These are phyloP conservation scores for Botrytis tulipae DNA, from an alignment of 2,329 filamentous ascomycete species.

Conservation along the genomic window DNA sequence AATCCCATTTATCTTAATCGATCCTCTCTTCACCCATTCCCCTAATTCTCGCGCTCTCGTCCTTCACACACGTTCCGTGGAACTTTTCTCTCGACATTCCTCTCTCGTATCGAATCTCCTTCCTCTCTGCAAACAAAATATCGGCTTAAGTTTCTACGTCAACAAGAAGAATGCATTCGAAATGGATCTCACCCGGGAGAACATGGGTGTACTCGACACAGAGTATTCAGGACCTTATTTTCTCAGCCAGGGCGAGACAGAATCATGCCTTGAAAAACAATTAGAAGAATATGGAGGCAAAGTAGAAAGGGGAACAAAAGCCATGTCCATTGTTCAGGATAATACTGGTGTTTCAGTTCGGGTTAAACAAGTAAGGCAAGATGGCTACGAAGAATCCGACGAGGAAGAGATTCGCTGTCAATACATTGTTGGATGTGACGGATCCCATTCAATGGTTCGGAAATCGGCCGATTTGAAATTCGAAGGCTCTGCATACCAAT, in stretches of 20 bases:
- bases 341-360: constrained; percentile 35
- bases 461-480: constrained; percentile 42
- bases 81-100: constrained; percentile 49
- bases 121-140: constrained; percentile 40
- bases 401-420: constrained; percentile 37
- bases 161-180: constrained; percentile 38
- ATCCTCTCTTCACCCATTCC: constrained; percentile 38
- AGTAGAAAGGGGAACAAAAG: constrained; percentile 38
- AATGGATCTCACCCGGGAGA: constrained; percentile 36
- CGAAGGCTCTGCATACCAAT: constrained; percentile 44
- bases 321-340: constrained; percentile 38
- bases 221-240: constrained; percentile 38
- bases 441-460: constrained; percentile 50
- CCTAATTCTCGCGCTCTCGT: constrained; percentile 45
- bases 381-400: constrained; percentile 30
- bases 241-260: constrained; percentile 41
- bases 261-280: constrained; percentile 37
- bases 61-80: constrained; percentile 50
- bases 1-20: constrained; percentile 43
- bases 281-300: constrained; percentile 33
- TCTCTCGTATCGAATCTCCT: constrained; percentile 41
- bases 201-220: constrained; percentile 33
- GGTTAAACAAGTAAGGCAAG: constrained; percentile 26
- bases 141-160: constrained; percentile 43
- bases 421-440: constrained; percentile 54